Evolutionary conservation across 257 asterid genomes (phyloP), one percentile per base, ranked within the genome.

Genomic region (Solanum tarapatanum): DNA sequence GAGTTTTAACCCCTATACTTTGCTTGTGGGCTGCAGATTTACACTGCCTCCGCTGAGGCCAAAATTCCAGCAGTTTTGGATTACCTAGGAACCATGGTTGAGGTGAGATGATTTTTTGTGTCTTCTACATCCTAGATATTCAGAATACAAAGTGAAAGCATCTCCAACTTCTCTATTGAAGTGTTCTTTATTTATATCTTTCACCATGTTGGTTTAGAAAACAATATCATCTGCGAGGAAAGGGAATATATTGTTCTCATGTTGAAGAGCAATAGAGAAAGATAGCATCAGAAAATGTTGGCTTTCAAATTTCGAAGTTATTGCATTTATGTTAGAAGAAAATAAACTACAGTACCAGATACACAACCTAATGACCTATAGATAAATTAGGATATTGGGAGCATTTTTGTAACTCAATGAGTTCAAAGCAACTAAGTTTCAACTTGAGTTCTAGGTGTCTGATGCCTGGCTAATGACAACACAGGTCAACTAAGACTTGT

Each of bases 21-120:
- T 89, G 55, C 19, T 86, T 33, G 37, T 74, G 85, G 45, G 82
- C 72, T 91, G 89, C 92, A 95, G 98, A 93, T 97, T 76, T 97
- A 94, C 87, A 93, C 91, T 39, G 94, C 92, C 33, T 97, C 99
- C 89, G 97, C 94, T 17, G 97, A 93, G 91, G 99, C 94, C 82
- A 95, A 97, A 93, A 94, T 97, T 88, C 95, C 98, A 72, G 98
- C 98, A 43, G 98, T 95, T 90, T 93, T 93, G 88, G 98, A 95
- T 90, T 97, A 97, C 95, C 89, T 97, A 87, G 98, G 93, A 89
- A 95, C 98, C 88, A 86, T 97, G 30, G 89, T 92, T 90, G 98
- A 96, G 98, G 98, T 96, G 89, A 87, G 74, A 33, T 84, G 73
- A 66, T 33, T n/a, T 55, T 75, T 36, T 86, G 51, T 72, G 83